These are phyloP conservation scores for Dryas alaskensis DNA, from an alignment of 306 rosid species.

Conservation along the genomic window DNA sequence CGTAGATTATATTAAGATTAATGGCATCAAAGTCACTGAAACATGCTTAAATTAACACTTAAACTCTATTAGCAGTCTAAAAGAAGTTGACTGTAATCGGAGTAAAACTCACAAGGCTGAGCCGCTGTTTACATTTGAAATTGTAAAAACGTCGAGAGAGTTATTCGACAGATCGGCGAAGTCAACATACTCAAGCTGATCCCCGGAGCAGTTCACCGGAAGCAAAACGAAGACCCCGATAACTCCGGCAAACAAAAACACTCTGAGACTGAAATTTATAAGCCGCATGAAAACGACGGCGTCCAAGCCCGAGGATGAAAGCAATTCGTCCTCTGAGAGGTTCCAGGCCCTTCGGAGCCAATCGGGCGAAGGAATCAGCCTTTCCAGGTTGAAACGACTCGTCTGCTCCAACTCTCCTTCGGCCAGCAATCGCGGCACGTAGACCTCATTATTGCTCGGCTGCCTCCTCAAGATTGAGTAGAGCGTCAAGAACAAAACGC, in stretches of 20 bases:
- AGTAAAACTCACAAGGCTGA: conserved; percentile 39
- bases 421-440: conserved; percentile 60
- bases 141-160: conserved; percentile 59
- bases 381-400: conserved; percentile 61
- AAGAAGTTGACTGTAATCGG: not conserved
- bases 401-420: conserved; percentile 56
- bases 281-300: conserved; percentile 76
- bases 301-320: conserved; percentile 66
- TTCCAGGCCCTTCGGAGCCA: conserved; percentile 77
- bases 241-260: conserved; percentile 75
- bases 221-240: conserved; percentile 79
- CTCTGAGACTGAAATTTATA: conserved; percentile 69
- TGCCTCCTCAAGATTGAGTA: conserved; percentile 80
- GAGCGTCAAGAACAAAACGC: conserved; percentile 66
- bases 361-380: conserved; percentile 74
- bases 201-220: conserved; percentile 80
- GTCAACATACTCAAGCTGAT: conserved; percentile 50
- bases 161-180: conserved; percentile 41
- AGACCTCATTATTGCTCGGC: conserved; percentile 70
- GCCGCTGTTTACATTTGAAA: conserved; percentile 53
- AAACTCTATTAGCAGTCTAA: not conserved
- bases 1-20: too few species aligned
- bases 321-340: conserved; percentile 79
- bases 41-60: too few species aligned
- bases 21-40: too few species aligned